Conservation (phyloP, 805 yeast genomes). For the Debaryomyces maramus region DNA sequence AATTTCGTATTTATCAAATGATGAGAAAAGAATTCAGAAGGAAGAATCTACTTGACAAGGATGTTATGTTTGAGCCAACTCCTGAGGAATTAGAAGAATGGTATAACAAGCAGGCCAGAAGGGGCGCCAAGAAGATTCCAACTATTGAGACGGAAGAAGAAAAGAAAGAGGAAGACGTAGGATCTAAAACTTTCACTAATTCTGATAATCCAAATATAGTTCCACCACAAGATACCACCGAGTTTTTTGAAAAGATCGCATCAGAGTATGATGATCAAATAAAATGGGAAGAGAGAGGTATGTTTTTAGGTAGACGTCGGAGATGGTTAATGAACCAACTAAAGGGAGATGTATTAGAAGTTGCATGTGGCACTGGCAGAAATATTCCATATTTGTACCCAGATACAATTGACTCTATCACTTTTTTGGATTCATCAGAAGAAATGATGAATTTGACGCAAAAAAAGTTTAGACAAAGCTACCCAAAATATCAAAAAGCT, state of each 20-base stretch:
- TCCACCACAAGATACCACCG: slow-evolving; percentile 78
- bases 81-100: slow-evolving; percentile 43
- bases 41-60: slow-evolving; percentile 33
- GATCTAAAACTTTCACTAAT: slow-evolving; percentile 31
- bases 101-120: slow-evolving; percentile 37
- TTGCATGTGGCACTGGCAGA: slow-evolving; percentile 95
- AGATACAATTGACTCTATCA: slow-evolving; percentile 62
- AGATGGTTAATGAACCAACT: slow-evolving; percentile 77
- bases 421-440: slow-evolving; percentile 80
- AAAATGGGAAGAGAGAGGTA: slow-evolving; percentile 66
- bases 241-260: slow-evolving; percentile 76
- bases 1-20: slow-evolving; percentile 57
- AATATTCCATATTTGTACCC: slow-evolving; percentile 75
- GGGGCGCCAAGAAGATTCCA: slow-evolving; percentile 22
- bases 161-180: slow-evolving; percentile 13
- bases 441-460: slow-evolving; percentile 83
- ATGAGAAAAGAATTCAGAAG: slow-evolving; percentile 49
- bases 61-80: slow-evolving; percentile 39
- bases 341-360: slow-evolving; percentile 89
- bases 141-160: slow-evolving; percentile 16
- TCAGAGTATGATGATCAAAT: slow-evolving; percentile 78
- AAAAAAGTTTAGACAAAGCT: slow-evolving; percentile 65
- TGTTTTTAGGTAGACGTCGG: slow-evolving; percentile 63
- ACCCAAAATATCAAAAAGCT: slow-evolving; percentile 67
- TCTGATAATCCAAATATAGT: slow-evolving; percentile 47